Percentiles rank a stretch among this genome's conserved stretches.
Evolutionary conservation across 208 protist species (phyloP).

Genomic region (Trypanosoma mega): DNA sequence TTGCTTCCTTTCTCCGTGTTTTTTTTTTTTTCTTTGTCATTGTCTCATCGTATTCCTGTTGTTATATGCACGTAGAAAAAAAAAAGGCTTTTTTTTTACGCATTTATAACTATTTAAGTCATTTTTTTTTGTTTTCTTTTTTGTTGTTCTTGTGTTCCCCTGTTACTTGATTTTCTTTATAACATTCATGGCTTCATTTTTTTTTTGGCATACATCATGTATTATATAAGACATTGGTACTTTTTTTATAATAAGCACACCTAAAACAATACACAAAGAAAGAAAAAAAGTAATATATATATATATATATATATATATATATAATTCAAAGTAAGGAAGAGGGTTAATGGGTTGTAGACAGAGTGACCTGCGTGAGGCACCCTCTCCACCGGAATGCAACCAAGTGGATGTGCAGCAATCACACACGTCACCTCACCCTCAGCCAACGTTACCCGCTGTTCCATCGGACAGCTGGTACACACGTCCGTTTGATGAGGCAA

Average conservation of each 20-base stretch:
- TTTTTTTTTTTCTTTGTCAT: slow-evolving; percentile 6
- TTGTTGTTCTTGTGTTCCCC: not conserved
- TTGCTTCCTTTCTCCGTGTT: slow-evolving; percentile 6
- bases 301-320: slow-evolving; percentile 12
- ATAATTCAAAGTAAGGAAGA: slow-evolving; percentile 1
- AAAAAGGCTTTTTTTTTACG: too few relatives aligned
- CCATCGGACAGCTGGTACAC: slow-evolving; percentile 72
- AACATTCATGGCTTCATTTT: too few relatives aligned
- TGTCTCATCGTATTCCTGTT: not conserved
- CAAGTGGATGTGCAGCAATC: not conserved
- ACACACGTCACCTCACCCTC: not conserved
- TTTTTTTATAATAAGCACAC: too few relatives aligned
- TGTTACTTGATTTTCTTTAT: not conserved
- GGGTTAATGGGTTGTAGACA: slow-evolving; percentile 32
- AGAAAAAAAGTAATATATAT: too few relatives aligned
- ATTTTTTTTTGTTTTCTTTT: slow-evolving; percentile 1
- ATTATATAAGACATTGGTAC: too few relatives aligned
- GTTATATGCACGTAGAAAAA: not conserved
- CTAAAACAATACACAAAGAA: too few relatives aligned
- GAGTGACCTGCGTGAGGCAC: slow-evolving; percentile 24
- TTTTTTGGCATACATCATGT: too few relatives aligned
- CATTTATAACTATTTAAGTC: not conserved
- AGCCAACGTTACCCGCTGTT: slow-evolving; percentile 29
- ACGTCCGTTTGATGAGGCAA: slow-evolving; percentile 32
- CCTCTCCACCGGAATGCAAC: not conserved